phyloP scores from a whole-genome alignment of 495 filamentous ascomycete species.

The Aspergillus panamensis region DNA sequence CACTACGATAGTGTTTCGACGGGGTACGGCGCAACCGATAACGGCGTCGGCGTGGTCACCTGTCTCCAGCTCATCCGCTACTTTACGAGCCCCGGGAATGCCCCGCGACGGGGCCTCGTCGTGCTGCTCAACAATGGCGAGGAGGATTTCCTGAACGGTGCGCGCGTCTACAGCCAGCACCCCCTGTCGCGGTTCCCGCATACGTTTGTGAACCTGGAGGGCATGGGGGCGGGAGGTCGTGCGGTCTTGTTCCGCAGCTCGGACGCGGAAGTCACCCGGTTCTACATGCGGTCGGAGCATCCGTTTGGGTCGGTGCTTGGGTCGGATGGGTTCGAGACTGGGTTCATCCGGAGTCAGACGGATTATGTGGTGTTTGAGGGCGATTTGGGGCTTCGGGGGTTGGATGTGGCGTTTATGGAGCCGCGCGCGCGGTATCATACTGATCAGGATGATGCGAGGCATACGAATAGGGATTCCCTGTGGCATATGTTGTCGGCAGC shows the following conservation, averaged over 20 bases:
- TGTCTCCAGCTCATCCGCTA: conserved; percentile 84
- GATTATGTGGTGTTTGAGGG: conserved; percentile 85
- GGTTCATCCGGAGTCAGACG: conserved; percentile 76
- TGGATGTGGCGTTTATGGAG: conserved; percentile 88
- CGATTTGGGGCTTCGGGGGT: conserved; percentile 76
- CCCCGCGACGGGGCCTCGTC: conserved; percentile 75
- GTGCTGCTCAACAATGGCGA: conserved; percentile 93
- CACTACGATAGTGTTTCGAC: conserved; percentile 96
- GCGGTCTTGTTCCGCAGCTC: conserved; percentile 83
- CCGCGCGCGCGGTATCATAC: conserved; percentile 90
- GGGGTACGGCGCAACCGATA: conserved; percentile 88
- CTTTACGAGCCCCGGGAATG: conserved; percentile 74
- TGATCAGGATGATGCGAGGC: conserved; percentile 76
- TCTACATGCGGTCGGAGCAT: conserved; percentile 64
- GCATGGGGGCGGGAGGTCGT: conserved; percentile 87
- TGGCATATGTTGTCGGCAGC: conserved; percentile 93
- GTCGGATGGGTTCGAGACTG: conserved; percentile 76
- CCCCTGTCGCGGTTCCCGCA: conserved; percentile 73
- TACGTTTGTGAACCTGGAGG: conserved; percentile 91
- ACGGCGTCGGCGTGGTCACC: conserved; percentile 84
- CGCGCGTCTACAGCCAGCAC: conserved; percentile 77
- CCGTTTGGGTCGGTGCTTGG: conserved; percentile 82
- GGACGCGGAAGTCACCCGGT: conserved; percentile 79
- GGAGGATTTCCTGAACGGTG: conserved; percentile 90
- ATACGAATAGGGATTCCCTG: conserved; percentile 70